phyloP scores from a whole-genome alignment of 2,329 filamentous ascomycete species.

The Aspergillus udagawae region DNA sequence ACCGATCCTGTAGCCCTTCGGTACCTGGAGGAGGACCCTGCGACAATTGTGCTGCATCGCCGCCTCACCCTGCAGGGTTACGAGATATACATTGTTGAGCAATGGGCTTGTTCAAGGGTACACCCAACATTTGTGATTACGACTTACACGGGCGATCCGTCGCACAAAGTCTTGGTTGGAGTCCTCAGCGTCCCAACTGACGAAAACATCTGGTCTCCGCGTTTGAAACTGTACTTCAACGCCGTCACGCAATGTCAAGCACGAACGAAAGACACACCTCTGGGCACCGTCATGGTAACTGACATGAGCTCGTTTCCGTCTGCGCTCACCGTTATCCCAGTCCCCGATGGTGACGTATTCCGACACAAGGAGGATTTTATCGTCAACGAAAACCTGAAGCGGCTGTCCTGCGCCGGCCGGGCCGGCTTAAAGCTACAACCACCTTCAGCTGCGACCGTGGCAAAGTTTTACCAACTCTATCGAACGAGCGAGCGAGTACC shows the following conservation, averaged over 20 bases:
- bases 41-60: constrained; percentile 70
- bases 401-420: constrained; percentile 84
- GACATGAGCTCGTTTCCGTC: constrained; percentile 91
- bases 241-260: constrained; percentile 83
- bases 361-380: constrained; percentile 81
- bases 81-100: constrained; percentile 90
- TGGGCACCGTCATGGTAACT: constrained; percentile 88
- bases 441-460: constrained; percentile 75
- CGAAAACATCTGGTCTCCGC: constrained; percentile 72
- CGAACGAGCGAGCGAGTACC: constrained; percentile 78
- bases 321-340: constrained; percentile 82
- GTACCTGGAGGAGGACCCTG: constrained; percentile 81
- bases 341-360: constrained; percentile 80
- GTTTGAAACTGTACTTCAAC: constrained; percentile 78
- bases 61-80: constrained; percentile 71
- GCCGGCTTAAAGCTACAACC: constrained; percentile 76
- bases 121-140: constrained; percentile 89
- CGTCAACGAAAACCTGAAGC: constrained; percentile 90
- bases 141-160: constrained; percentile 84
- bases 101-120: constrained; percentile 91
- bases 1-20: constrained; percentile 63
- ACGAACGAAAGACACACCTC: constrained; percentile 71
- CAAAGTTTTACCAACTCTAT: constrained; percentile 90
- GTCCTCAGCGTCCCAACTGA: constrained; percentile 79
- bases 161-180: constrained; percentile 72